phyloP scores from a whole-genome alignment of 2,329 filamentous ascomycete species.

The Colletotrichum caudatum region DNA sequence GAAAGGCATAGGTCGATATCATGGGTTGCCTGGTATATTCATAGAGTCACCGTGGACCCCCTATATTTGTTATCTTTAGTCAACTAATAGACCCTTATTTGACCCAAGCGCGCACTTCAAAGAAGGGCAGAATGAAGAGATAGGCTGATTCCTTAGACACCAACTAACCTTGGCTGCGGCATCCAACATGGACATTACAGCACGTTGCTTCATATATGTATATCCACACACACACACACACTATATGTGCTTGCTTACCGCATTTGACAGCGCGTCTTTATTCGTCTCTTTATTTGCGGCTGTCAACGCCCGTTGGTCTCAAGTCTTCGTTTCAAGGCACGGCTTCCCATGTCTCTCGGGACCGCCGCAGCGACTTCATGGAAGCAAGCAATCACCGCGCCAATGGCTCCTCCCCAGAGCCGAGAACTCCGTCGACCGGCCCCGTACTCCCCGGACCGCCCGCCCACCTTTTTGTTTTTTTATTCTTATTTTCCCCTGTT shows the following conservation, averaged over 20 bases:
- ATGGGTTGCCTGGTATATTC: no score
- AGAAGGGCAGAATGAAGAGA: neutral
- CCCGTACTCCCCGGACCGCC: neutral
- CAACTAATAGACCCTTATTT: neutral
- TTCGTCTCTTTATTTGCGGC: neutral
- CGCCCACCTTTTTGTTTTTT: no score
- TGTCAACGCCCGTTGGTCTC: neutral
- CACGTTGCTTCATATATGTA: neutral
- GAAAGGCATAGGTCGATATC: no score
- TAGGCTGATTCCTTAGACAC: no score
- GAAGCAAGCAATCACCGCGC: no score
- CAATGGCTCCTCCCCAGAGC: no score
- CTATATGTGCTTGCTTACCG: no score
- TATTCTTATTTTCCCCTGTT: no score
- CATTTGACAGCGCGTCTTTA: neutral
- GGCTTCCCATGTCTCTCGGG: neutral
- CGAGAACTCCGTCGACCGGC: neutral
- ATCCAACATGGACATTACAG: no score
- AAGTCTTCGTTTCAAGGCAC: neutral
- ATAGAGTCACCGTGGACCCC: no score
- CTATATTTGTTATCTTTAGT: neutral
- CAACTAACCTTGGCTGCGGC: no score
- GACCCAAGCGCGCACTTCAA: no score
- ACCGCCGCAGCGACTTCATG: neutral
- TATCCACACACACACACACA: neutral